Conservation (phyloP, 805 yeast species). For the Metschnikowia rubicola region DNA sequence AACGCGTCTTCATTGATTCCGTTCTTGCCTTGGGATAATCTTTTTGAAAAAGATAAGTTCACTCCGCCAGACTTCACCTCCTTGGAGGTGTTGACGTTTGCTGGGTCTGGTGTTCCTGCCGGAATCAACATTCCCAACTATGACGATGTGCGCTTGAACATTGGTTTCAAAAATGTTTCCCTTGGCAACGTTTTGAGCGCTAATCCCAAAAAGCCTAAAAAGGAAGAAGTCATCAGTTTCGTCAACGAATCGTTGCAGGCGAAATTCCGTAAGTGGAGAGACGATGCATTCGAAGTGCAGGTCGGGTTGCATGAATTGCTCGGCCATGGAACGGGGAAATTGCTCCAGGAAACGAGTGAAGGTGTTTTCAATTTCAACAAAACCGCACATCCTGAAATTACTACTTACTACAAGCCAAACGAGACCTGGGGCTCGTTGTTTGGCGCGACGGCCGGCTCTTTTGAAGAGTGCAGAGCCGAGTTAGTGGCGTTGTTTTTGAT, state of each 20-base stretch:
- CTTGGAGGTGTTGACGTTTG: conserved; percentile 82
- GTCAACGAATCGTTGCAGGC: conserved; percentile 50
- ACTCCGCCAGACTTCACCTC: conserved; percentile 93
- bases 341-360: conserved; percentile 53
- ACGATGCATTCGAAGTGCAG: conserved; percentile 85
- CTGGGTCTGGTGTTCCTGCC: conserved; percentile 88
- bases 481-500: conserved; percentile 79
- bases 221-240: conserved; percentile 67
- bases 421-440: conserved; percentile 90
- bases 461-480: conserved; percentile 93
- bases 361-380: conserved; percentile 72
- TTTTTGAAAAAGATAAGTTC: conserved; percentile 78
- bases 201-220: conserved; percentile 56
- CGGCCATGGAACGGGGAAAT: conserved; percentile 90
- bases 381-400: conserved; percentile 61
- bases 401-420: conserved; percentile 70
- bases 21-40: conserved; percentile 72
- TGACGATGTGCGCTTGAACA: conserved; percentile 78
- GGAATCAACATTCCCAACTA: conserved; percentile 93
- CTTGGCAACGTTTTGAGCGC: conserved; percentile 82
- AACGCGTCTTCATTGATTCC: conserved; percentile 63
- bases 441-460: conserved; percentile 79
- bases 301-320: conserved; percentile 90
- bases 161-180: conserved; percentile 88
- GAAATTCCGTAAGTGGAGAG: conserved; percentile 65